A percentile compares a stretch with the other conserved stretches of the same genome.
Evolutionary conservation across 331 rosid species (phyloP).

Genomic region (Pyracantha coccinea): DNA sequence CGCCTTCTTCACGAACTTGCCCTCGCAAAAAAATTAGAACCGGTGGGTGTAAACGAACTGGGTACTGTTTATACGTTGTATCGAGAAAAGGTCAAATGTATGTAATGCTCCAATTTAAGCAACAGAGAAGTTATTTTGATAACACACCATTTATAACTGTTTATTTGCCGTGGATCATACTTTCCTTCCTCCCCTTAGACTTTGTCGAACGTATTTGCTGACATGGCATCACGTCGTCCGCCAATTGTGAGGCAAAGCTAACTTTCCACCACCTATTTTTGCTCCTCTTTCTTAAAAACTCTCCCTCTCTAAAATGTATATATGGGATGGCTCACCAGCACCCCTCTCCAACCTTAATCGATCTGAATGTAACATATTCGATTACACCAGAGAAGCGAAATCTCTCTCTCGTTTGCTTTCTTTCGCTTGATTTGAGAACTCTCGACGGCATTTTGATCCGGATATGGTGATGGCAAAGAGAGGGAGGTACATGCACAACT

Average conservation of each 20-base stretch:
- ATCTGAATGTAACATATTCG: neutral
- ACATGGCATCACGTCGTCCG: neutral
- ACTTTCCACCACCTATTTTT: neutral
- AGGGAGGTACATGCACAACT: neutral
- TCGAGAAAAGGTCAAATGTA: constrained; percentile 33
- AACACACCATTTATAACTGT: constrained; percentile 9
- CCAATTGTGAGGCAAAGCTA: neutral
- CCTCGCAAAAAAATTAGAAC: constrained; percentile 18
- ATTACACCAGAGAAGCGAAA: neutral
- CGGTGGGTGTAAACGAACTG: constrained; percentile 23
- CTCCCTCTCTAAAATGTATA: neutral
- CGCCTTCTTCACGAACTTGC: constrained; percentile 28
- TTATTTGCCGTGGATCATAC: constrained; percentile 16
- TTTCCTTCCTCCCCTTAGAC: no score
- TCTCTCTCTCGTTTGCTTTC: neutral
- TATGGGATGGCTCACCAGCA: neutral
- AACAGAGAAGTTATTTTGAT: constrained; percentile 29
- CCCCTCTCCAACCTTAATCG: neutral
- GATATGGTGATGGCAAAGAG: neutral
- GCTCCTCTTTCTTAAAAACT: neutral
- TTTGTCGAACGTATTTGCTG: neutral
- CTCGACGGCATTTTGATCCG: neutral
- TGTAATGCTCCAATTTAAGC: constrained; percentile 36
- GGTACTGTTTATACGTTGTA: constrained; percentile 45
- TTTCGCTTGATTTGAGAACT: neutral